phyloP scores from a whole-genome alignment of 768 basidiomycete genomes.

The Psilocybe azurescens region DNA sequence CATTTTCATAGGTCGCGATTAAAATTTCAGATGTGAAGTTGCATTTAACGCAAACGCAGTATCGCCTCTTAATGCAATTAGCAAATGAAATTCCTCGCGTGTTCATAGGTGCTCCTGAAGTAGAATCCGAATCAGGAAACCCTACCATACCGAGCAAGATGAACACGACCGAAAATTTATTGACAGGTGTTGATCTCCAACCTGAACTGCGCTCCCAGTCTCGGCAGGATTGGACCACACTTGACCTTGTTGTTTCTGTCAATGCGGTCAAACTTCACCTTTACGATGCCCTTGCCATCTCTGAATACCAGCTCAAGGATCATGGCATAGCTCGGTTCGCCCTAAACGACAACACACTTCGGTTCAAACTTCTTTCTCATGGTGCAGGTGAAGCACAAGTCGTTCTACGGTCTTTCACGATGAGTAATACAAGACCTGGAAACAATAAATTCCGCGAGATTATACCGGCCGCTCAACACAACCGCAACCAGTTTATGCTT shows the following conservation, averaged over 20 bases:
- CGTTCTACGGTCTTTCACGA: slow-evolving; percentile 87
- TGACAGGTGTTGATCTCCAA: slow-evolving; percentile 46
- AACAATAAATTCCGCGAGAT: slow-evolving; percentile 91
- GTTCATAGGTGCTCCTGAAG: slow-evolving; percentile 54
- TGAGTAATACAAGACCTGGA: slow-evolving; percentile 86
- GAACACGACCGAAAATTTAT: slow-evolving; percentile 11
- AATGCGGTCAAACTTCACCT: slow-evolving; percentile 82
- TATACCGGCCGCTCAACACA: slow-evolving; percentile 88
- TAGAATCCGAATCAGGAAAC: slow-evolving; percentile 30
- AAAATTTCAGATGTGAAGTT: slow-evolving; percentile 85
- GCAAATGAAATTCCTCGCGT: slow-evolving; percentile 72
- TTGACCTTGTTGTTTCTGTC: slow-evolving; percentile 79
- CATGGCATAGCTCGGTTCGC: slow-evolving; percentile 89
- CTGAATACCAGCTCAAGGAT: slow-evolving; percentile 62
- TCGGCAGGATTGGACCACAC: slow-evolving; percentile 56
- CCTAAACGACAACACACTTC: slow-evolving; percentile 76
- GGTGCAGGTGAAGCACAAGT: slow-evolving; percentile 89
- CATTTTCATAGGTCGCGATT: slow-evolving; percentile 58
- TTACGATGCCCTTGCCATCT: slow-evolving; percentile 71
- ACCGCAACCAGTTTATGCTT: slow-evolving; percentile 92
- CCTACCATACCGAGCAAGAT: slow-evolving; percentile 17
- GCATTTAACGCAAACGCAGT: slow-evolving; percentile 85
- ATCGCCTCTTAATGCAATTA: slow-evolving; percentile 69
- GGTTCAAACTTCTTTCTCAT: slow-evolving; percentile 82
- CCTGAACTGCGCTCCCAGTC: slow-evolving; percentile 59